Evolutionary conservation across 148 eudicot genomes (phyloP).

Genomic region (Nepenthes mirabilis): DNA sequence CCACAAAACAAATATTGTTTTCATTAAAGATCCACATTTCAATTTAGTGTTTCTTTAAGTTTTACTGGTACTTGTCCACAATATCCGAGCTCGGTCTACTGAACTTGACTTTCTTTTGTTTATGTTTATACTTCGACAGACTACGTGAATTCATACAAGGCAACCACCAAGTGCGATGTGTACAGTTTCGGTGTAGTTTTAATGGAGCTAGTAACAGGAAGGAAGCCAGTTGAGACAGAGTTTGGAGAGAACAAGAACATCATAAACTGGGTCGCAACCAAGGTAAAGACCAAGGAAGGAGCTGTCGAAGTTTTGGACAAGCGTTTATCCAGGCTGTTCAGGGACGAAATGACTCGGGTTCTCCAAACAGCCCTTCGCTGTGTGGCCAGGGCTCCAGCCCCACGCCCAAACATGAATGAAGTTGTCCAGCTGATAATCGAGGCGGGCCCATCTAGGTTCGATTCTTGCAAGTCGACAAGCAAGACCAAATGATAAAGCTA

Average conservation of each 20-base stretch:
- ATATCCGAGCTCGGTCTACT: no score
- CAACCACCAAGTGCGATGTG: constrained; percentile 83
- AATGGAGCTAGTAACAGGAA: constrained; percentile 88
- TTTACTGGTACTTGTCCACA: no score
- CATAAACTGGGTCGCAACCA: constrained; percentile 70
- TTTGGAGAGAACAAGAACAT: constrained; percentile 92
- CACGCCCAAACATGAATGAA: constrained; percentile 83
- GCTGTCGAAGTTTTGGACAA: constrained; percentile 66
- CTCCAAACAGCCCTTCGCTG: constrained; percentile 67
- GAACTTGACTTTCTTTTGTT: not conserved
- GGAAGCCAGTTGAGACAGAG: constrained; percentile 81
- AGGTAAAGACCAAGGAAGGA: constrained; percentile 74
- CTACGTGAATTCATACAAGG: constrained; percentile 77
- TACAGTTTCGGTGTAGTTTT: constrained; percentile 94
- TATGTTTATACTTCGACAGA: constrained; percentile 26
- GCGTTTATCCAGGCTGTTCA: constrained; percentile 35
- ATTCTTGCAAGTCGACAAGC: constrained; percentile 35
- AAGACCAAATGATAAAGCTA: constrained; percentile 14
- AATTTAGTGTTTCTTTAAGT: no score
- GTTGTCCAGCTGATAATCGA: constrained; percentile 64
- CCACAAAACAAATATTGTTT: no score
- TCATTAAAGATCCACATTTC: no score
- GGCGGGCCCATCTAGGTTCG: constrained; percentile 43
- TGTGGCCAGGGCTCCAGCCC: constrained; percentile 37
- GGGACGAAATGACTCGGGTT: constrained; percentile 61